Conservation (phyloP, 257 asterid genomes). For the Osmanthus fragrans region DNA sequence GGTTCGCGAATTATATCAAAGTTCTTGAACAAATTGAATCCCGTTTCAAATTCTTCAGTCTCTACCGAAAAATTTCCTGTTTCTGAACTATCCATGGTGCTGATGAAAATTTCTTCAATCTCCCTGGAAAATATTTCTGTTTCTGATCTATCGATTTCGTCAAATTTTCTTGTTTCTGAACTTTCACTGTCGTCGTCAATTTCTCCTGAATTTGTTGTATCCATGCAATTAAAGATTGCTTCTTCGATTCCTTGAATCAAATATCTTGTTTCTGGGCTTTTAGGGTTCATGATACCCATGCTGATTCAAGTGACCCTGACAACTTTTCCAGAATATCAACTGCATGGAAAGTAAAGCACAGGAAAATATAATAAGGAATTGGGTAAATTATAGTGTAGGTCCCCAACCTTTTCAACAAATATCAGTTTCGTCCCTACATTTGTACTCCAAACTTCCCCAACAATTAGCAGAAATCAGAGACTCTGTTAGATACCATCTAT, state of each 20-base stretch:
- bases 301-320: too few relatives aligned
- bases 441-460: too few relatives aligned
- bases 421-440: too few relatives aligned
- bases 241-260: background rate
- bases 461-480: too few relatives aligned
- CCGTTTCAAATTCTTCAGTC: slow-evolving; percentile 31
- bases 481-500: too few relatives aligned
- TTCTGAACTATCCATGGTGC: background rate
- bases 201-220: too few relatives aligned
- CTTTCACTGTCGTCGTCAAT: background rate
- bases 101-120: background rate
- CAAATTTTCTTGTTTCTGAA: background rate
- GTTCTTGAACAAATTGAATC: slow-evolving; percentile 27
- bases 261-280: background rate
- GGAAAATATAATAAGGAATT: too few relatives aligned
- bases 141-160: too few relatives aligned
- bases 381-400: too few relatives aligned
- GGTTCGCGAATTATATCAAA: background rate
- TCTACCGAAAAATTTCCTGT: slow-evolving; percentile 20
- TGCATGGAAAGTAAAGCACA: too few relatives aligned
- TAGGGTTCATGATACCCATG: background rate
- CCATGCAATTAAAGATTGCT: background rate
- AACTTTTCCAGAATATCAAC: too few relatives aligned
- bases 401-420: too few relatives aligned
- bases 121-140: background rate